These are phyloP conservation scores for Neopestalotiopsis rosae DNA, from an alignment of 2,329 filamentous ascomycete species.

Conservation along the genomic window DNA sequence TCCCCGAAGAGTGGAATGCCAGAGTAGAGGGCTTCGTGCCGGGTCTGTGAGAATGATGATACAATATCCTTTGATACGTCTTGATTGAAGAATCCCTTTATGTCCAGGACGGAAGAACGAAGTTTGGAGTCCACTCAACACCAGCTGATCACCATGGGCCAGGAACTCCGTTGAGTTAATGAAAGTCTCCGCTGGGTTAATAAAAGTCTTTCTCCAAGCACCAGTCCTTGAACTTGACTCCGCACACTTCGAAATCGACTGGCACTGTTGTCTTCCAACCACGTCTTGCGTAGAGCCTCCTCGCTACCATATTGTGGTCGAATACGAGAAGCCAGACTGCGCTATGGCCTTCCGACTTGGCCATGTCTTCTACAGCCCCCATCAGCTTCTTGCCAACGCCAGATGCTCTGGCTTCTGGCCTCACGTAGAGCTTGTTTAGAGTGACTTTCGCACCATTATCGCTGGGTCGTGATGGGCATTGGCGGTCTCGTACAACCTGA, in stretches of 20 bases:
- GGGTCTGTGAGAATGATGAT: constrained; percentile 31
- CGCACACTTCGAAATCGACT: neutral
- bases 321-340: neutral
- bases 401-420: neutral
- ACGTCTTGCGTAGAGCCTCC: neutral
- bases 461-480: neutral
- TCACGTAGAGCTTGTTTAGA: neutral
- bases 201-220: neutral
- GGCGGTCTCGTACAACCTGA: neutral
- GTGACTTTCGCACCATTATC: neutral
- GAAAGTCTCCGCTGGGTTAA: too few species aligned
- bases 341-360: neutral
- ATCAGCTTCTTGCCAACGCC: neutral
- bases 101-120: neutral
- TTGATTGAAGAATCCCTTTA: neutral
- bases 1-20: constrained; percentile 53
- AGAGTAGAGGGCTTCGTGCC: constrained; percentile 53
- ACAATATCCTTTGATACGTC: neutral
- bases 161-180: neutral
- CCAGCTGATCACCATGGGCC: neutral
- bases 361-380: neutral
- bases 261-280: neutral
- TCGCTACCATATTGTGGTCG: neutral
- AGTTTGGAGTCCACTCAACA: neutral
- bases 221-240: neutral